Conservation (phyloP, 345 rosid genomes). For the Lenwebbia sp. region DNA sequence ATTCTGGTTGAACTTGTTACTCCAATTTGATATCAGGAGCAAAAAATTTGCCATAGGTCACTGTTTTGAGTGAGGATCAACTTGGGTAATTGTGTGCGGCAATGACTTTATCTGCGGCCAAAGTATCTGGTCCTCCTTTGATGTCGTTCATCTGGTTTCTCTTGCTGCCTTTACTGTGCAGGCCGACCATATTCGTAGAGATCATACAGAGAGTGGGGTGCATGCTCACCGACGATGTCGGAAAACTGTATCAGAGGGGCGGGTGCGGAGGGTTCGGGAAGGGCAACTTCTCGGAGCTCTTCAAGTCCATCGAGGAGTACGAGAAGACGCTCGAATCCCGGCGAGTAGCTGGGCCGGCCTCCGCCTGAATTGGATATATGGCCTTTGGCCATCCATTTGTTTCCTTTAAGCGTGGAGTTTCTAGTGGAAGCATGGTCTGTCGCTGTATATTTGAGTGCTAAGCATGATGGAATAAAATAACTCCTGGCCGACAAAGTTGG, state of each 20-base stretch:
- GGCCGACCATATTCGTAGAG: constrained; percentile 95
- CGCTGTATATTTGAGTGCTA: background rate
- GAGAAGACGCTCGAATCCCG: constrained; percentile 83
- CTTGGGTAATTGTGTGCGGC: background rate
- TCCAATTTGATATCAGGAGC: background rate
- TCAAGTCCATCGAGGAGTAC: constrained; percentile 86
- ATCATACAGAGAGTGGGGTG: constrained; percentile 91
- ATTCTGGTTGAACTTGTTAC: background rate
- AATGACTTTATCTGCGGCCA: background rate
- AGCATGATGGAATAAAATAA: background rate
- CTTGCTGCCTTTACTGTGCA: background rate
- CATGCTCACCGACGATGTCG: constrained; percentile 55
- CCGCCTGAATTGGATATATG: constrained; percentile 2
- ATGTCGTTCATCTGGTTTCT: background rate
- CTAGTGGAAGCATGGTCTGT: too few species aligned
- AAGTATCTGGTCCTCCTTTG: background rate
- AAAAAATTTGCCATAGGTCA: background rate
- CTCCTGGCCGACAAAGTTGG: background rate
- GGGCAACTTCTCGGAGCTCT: constrained; percentile 91
- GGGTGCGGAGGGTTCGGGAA: constrained; percentile 97
- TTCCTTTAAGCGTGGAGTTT: too few species aligned
- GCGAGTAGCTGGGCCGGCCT: constrained; percentile 9
- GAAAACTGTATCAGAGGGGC: constrained; percentile 71
- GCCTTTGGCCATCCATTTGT: background rate
- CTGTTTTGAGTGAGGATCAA: background rate